A percentile compares a stretch with the other conserved stretches of the same genome.
Evolutionary conservation across 495 filamentous ascomycete species (phyloP).

Genomic region (Hypoxylon lienhwacheense): DNA sequence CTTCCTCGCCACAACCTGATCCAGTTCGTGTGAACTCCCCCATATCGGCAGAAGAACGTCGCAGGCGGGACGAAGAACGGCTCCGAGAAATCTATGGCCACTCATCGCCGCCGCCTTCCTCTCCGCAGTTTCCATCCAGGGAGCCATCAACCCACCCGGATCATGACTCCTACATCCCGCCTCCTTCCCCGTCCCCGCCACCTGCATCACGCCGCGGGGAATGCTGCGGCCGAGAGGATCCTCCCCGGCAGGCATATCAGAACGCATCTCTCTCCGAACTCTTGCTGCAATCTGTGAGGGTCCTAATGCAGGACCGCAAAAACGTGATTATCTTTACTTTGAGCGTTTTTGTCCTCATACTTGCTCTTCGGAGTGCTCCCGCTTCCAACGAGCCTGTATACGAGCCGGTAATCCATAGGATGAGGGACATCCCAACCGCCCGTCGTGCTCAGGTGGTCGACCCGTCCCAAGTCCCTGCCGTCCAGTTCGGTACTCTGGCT

Average conservation of each 20-base stretch:
- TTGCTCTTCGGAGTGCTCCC: constrained; percentile 46
- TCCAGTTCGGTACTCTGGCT: constrained; percentile 1
- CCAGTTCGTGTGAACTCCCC: constrained; percentile 14
- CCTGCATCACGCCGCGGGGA: constrained; percentile 20
- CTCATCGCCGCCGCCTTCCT: constrained; percentile 32
- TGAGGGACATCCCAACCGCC: constrained; percentile 23
- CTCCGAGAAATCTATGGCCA: constrained; percentile 59
- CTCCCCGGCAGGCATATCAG: constrained; percentile 30
- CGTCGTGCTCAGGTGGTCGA: constrained; percentile 15
- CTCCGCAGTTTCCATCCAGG: constrained; percentile 5
- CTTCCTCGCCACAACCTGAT: constrained; percentile 15
- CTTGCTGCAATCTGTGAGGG: constrained; percentile 66
- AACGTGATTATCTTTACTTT: constrained; percentile 71
- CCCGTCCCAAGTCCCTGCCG: neutral
- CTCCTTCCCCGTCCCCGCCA: constrained; percentile 27
- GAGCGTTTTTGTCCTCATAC: constrained; percentile 59
- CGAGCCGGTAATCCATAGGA: constrained; percentile 32
- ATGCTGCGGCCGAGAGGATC: constrained; percentile 22
- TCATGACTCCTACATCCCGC: constrained; percentile 34
- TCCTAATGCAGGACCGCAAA: constrained; percentile 67
- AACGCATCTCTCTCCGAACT: constrained; percentile 58
- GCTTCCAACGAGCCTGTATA: constrained; percentile 20
- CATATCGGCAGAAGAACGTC: constrained; percentile 33
- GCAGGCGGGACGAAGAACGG: constrained; percentile 52
- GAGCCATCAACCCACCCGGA: constrained; percentile 30